These are phyloP conservation scores for Teratosphaeria nubilosa DNA, from an alignment of 2,329 filamentous ascomycete genomes.

Conservation along the genomic window DNA sequence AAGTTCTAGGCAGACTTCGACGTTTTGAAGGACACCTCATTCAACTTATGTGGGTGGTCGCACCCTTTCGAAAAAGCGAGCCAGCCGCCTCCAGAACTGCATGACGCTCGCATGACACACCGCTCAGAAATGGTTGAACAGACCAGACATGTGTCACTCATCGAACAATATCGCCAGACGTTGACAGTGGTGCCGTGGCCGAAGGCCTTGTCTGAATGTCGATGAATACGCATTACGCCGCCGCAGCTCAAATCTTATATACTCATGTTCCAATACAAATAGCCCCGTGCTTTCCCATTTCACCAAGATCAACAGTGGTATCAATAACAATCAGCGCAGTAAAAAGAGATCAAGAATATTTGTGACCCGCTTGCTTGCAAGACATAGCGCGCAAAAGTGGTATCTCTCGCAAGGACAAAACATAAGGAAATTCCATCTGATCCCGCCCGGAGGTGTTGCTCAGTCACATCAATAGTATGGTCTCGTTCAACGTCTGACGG, in stretches of 20 bases:
- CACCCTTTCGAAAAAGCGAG: too few relatives aligned
- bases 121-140: too few relatives aligned
- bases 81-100: too few relatives aligned
- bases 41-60: too few relatives aligned
- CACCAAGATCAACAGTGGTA: background rate
- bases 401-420: background rate
- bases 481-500: background rate
- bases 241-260: background rate
- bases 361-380: background rate
- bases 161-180: too few relatives aligned
- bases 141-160: too few relatives aligned
- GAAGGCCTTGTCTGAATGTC: background rate
- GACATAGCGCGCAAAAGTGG: background rate
- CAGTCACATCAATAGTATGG: background rate
- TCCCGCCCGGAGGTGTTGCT: background rate
- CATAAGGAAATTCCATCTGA: background rate
- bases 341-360: background rate
- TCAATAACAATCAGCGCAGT: background rate
- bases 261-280: background rate
- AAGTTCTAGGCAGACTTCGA: background rate
- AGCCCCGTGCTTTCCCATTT: background rate
- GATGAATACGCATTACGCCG: background rate
- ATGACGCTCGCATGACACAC: too few relatives aligned
- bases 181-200: background rate
- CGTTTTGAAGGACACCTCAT: too few relatives aligned